Percentiles rank a stretch among this genome's conserved stretches.
Evolutionary conservation across 1,284 basidiomycete genomes (phyloP).

Genomic region (Moesziomyces parantarcticus): DNA sequence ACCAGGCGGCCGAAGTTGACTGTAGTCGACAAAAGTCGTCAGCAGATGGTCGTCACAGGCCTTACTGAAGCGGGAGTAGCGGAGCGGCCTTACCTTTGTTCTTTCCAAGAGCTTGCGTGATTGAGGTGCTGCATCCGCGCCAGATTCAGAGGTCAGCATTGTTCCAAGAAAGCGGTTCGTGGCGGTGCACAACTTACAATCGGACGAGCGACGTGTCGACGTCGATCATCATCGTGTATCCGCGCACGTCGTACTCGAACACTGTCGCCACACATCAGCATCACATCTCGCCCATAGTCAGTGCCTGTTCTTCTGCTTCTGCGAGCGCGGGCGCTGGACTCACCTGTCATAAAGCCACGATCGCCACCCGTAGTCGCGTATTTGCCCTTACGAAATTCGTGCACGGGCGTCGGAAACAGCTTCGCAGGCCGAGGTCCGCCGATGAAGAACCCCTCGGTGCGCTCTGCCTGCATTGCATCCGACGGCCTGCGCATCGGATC

Average conservation of each 20-base stretch:
- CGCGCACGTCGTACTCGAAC: conserved; percentile 47
- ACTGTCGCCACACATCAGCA: conserved; percentile 14
- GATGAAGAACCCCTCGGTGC: conserved; percentile 23
- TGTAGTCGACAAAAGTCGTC: conserved; percentile 1
- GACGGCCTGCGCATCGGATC: not conserved
- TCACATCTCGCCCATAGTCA: not conserved
- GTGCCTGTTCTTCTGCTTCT: too few species aligned
- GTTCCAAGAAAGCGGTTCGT: too few species aligned
- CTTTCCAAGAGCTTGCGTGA: conserved; percentile 52
- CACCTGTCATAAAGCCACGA: conserved; percentile 45
- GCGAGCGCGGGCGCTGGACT: not conserved
- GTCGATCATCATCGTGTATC: conserved; percentile 54
- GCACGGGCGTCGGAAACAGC: conserved; percentile 27
- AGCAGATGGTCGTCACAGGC: not conserved
- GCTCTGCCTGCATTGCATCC: not conserved
- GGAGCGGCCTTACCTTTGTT: conserved; percentile 29
- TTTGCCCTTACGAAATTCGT: conserved; percentile 40
- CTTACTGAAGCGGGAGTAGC: too few species aligned
- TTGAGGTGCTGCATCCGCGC: conserved; percentile 32
- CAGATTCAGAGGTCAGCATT: too few species aligned
- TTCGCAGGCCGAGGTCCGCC: conserved; percentile 27
- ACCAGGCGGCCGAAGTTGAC: conserved; percentile 47
- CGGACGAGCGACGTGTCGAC: conserved; percentile 47
- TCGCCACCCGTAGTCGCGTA: conserved; percentile 46
- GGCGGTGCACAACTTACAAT: conserved; percentile 24